Percentiles rank a stretch among this genome's conserved stretches.
phyloP scores from a whole-genome alignment of 2,329 filamentous ascomycete species.

The Alternaria dauci region DNA sequence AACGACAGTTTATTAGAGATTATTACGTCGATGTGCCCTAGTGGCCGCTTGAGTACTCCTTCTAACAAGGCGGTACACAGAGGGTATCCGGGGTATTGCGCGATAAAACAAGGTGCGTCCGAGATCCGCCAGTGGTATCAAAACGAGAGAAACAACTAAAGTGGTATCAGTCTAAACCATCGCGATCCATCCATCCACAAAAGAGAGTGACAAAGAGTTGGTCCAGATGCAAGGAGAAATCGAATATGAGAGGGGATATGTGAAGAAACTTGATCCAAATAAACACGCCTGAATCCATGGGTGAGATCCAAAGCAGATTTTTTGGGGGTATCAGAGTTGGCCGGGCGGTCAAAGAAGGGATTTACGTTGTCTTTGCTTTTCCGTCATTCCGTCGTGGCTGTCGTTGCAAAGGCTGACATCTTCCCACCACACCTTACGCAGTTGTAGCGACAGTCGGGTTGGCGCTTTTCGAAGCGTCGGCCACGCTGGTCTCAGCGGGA shows the following conservation, averaged over 20 bases:
- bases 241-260: slow-evolving; percentile 43
- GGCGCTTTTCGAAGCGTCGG: slow-evolving; percentile 51
- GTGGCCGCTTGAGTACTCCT: slow-evolving; percentile 51
- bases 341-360: slow-evolving; percentile 52
- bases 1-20: slow-evolving; percentile 49
- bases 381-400: slow-evolving; percentile 55
- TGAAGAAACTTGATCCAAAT: slow-evolving; percentile 45
- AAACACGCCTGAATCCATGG: slow-evolving; percentile 33
- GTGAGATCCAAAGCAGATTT: slow-evolving; percentile 35
- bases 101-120: slow-evolving; percentile 42
- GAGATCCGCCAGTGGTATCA: slow-evolving; percentile 46
- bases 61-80: slow-evolving; percentile 52
- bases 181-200: slow-evolving; percentile 33
- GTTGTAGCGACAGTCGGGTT: slow-evolving; percentile 52
- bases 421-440: slow-evolving; percentile 55
- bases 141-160: slow-evolving; percentile 51
- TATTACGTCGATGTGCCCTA: slow-evolving; percentile 52
- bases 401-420: slow-evolving; percentile 49
- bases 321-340: slow-evolving; percentile 45
- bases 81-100: slow-evolving; percentile 55
- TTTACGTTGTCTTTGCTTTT: slow-evolving; percentile 52
- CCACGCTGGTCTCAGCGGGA: slow-evolving; percentile 50
- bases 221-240: slow-evolving; percentile 35
- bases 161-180: slow-evolving; percentile 56
- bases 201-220: slow-evolving; percentile 41